phyloP scores from a whole-genome alignment of 441 rosid genomes.

The Erodium moschatum region DNA sequence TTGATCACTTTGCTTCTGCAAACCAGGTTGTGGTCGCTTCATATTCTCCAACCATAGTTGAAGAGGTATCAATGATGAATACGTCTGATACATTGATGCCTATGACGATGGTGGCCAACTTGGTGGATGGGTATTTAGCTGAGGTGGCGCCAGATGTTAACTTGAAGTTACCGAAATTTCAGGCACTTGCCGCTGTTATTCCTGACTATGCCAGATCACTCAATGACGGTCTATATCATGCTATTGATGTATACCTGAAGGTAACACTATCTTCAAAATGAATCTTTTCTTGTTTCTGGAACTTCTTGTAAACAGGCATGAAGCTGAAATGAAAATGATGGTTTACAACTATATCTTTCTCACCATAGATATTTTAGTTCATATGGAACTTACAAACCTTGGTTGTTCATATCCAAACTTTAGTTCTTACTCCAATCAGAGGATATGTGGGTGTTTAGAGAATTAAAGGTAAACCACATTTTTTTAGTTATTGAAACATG shows the following conservation, averaged over 20 bases:
- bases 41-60: constrained; percentile 23
- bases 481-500: not conserved
- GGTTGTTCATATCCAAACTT: not conserved
- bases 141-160: constrained; percentile 92
- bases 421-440: not conserved
- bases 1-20: constrained; percentile 57
- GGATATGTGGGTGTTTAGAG: not conserved
- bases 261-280: constrained; percentile 24
- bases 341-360: not conserved
- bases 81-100: constrained; percentile 47
- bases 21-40: constrained; percentile 21
- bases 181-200: constrained; percentile 55
- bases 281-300: not conserved
- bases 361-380: not conserved
- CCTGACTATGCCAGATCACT: constrained; percentile 73
- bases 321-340: not conserved
- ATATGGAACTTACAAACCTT: not conserved
- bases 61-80: constrained; percentile 41
- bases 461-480: not conserved
- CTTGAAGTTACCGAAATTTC: constrained; percentile 64
- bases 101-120: constrained; percentile 54
- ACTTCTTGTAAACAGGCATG: not conserved
- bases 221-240: constrained; percentile 85
- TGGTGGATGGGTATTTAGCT: constrained; percentile 70
- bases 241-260: constrained; percentile 82